phyloP scores from a whole-genome alignment of 768 basidiomycete species.

The Lactarius hengduanensis region DNA sequence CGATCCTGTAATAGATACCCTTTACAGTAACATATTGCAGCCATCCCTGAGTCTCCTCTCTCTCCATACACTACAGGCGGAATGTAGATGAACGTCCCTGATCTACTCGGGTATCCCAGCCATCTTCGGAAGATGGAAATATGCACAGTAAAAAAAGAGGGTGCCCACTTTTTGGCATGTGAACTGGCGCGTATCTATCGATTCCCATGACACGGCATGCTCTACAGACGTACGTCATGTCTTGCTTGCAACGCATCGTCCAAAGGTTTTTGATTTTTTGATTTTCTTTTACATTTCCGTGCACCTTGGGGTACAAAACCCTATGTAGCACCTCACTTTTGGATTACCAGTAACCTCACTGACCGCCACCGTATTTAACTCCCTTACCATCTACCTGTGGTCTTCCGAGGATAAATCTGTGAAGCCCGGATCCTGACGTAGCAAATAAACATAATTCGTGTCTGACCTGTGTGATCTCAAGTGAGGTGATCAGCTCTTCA shows the following conservation, averaged over 20 bases:
- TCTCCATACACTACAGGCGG: neutral
- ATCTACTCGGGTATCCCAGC: neutral
- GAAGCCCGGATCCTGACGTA: conserved; percentile 21
- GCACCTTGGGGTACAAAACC: neutral
- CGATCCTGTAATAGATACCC: neutral
- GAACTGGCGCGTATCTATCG: neutral
- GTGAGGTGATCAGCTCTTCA: conserved; percentile 22
- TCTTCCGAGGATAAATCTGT: conserved; percentile 22
- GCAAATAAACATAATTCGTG: conserved; percentile 25
- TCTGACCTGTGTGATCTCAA: conserved; percentile 20
- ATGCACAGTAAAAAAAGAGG: neutral
- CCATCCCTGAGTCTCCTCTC: neutral
- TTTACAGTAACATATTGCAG: conserved; percentile 1
- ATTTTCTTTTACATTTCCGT: neutral
- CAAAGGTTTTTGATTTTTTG: neutral
- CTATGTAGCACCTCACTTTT: neutral
- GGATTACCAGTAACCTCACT: neutral
- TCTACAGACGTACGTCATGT: neutral
- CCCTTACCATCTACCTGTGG: neutral
- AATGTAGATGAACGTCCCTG: neutral
- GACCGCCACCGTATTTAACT: neutral
- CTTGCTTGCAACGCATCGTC: conserved; percentile 8
- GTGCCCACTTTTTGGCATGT: neutral
- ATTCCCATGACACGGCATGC: neutral
- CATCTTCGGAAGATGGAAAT: neutral